Conservation (phyloP, 495 filamentous ascomycete genomes). For the Chaetomium tenue region DNA sequence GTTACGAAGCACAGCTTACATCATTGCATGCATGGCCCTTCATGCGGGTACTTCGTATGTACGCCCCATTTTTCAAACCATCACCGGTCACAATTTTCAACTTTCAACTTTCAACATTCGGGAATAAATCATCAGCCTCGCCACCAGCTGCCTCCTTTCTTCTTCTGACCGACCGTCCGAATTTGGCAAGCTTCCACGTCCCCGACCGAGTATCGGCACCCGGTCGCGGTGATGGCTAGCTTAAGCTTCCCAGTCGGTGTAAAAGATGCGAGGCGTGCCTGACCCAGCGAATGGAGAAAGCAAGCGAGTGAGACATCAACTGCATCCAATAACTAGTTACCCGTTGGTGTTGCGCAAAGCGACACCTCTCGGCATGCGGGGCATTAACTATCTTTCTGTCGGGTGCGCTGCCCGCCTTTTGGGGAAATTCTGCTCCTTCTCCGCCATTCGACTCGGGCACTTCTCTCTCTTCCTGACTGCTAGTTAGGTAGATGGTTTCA, state of each 20-base stretch:
- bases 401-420: slow-evolving; percentile 13
- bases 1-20: too few relatives aligned
- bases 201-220: not conserved
- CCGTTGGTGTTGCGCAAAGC: not conserved
- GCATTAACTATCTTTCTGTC: not conserved
- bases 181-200: not conserved
- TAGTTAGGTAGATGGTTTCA: not conserved
- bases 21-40: too few relatives aligned
- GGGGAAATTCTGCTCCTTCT: not conserved
- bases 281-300: not conserved
- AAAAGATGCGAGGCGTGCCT: not conserved
- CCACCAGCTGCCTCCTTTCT: not conserved
- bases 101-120: not conserved
- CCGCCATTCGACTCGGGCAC: not conserved
- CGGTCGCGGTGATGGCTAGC: not conserved
- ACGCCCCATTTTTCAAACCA: too few relatives aligned
- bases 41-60: too few relatives aligned
- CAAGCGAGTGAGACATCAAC: not conserved
- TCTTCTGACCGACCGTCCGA: not conserved
- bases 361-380: slow-evolving; percentile 1
- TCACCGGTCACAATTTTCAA: not conserved
- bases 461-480: too few relatives aligned
- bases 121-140: not conserved
- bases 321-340: not conserved
- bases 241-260: not conserved